Percentiles rank a stretch among this genome's conserved stretches.
phyloP scores from a whole-genome alignment of 345 rosid species.

The Arabidopsis arenosa region DNA sequence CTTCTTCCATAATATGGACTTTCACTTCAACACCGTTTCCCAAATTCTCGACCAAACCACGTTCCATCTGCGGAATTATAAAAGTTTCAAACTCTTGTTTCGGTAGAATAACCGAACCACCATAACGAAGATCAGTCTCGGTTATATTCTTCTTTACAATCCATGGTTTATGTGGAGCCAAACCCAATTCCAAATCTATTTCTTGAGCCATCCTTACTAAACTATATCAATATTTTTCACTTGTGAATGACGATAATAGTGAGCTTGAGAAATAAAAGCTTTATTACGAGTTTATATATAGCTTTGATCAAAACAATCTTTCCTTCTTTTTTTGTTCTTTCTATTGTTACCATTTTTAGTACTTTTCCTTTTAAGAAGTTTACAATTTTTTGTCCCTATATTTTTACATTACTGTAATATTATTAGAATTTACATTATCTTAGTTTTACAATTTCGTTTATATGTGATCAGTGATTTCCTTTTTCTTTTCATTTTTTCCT shows the following conservation, averaged over 20 bases:
- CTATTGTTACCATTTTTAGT: too few relatives aligned
- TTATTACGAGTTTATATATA: too few relatives aligned
- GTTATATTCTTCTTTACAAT: neutral
- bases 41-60: neutral
- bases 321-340: too few relatives aligned
- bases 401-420: too few relatives aligned
- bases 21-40: conserved; percentile 15
- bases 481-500: too few relatives aligned
- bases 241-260: neutral
- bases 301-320: too few relatives aligned
- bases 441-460: too few relatives aligned
- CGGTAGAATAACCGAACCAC: neutral
- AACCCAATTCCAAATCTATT: conserved; percentile 1
- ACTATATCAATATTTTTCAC: neutral
- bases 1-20: conserved; percentile 16
- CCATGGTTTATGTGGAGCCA: conserved; percentile 11
- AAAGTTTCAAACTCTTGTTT: neutral
- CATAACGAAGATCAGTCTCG: neutral
- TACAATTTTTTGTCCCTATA: too few relatives aligned
- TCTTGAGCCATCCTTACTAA: neutral
- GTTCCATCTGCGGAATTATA: neutral
- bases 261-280: neutral
- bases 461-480: too few relatives aligned
- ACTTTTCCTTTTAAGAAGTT: too few relatives aligned
- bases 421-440: too few relatives aligned